Evolutionary conservation across 1,139 yeast species (phyloP), one percentile per base, ranked within the genome.

Genomic region (Yamadazyma aaseri): DNA sequence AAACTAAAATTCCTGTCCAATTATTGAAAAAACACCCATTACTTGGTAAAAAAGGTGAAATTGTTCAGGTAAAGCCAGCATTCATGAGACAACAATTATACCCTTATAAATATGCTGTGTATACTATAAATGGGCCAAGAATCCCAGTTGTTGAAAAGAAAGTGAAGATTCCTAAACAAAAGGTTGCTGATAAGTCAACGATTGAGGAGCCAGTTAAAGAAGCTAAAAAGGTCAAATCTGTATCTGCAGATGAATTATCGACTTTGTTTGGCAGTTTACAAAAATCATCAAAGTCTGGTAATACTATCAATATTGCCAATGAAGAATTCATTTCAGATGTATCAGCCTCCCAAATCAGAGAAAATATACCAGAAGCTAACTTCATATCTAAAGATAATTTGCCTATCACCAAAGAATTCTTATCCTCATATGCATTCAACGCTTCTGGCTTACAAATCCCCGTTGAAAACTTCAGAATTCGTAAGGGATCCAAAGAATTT

Each of bases 71-170:
- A n/a, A 73, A 78, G 41, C 86, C 95, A 21, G 86, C 92, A 12
- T 70, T 76, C 40, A 89, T 89, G 96, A 76, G 92, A 56, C 86
- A 85, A 60, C 76, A 65, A 49, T 71, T 89, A 38, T 87, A 87
- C 50, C 75, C 76, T 33, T 52, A 65, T 41, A 81, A 85, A 47
- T 84, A 86, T 31, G 96, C 96, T 3, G 75, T 77, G 24, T 85
- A 84, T 52, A 69, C 84, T 20, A 74, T 69, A 11, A 65, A 71
- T 39, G 72, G 74, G 6, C 82, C 86, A 30, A 66, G 69, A 35
- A 73, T 85, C 34, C 85, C 86, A 1, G 76, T 82, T 17, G 82
- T 78, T 11, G 67, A 71, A 38, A 54, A 52, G 42, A 53, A 34
- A 27, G 22, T 23, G 10, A 26, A 36, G n/a, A 29, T 16, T 2